These are phyloP conservation scores for Kodamaea restingae DNA, from an alignment of 805 yeast genomes.

Conservation along the genomic window DNA sequence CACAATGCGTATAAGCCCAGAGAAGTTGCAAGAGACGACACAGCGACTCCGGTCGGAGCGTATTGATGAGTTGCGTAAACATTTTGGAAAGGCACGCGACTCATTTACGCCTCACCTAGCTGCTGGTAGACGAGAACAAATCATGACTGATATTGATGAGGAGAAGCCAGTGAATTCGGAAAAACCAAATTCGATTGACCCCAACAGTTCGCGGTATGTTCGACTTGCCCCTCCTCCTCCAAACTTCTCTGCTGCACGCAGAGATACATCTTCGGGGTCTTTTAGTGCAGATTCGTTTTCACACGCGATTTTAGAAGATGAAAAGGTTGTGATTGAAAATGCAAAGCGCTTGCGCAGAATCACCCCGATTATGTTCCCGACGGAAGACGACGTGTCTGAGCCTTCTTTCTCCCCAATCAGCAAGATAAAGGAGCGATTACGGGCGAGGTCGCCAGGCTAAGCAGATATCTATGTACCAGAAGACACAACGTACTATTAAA, in stretches of 20 bases:
- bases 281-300: slow-evolving; percentile 5
- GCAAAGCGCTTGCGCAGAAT: slow-evolving; percentile 33
- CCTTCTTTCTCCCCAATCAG: slow-evolving; percentile 30
- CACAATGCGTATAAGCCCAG: slow-evolving; percentile 28
- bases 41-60: slow-evolving; percentile 30
- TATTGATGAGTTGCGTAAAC: slow-evolving; percentile 31
- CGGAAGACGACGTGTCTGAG: slow-evolving; percentile 21
- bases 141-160: background rate
- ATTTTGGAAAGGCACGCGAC: slow-evolving; percentile 25
- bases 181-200: slow-evolving; percentile 1
- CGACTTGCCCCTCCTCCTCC: slow-evolving; percentile 16
- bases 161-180: background rate
- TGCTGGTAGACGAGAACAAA: background rate
- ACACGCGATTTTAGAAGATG: slow-evolving; percentile 11
- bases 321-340: slow-evolving; percentile 22
- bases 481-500: too few species aligned
- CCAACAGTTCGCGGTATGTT: slow-evolving; percentile 7
- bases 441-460: slow-evolving; percentile 11
- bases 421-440: slow-evolving; percentile 23
- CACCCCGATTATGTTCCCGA: slow-evolving; percentile 35
- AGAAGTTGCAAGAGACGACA: slow-evolving; percentile 37
- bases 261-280: background rate
- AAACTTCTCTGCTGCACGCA: slow-evolving; percentile 12
- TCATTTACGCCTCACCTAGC: slow-evolving; percentile 10
- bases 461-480: slow-evolving; percentile 1